Conservation (phyloP, 2,329 filamentous ascomycete genomes). For the Exophiala spinifera region DNA sequence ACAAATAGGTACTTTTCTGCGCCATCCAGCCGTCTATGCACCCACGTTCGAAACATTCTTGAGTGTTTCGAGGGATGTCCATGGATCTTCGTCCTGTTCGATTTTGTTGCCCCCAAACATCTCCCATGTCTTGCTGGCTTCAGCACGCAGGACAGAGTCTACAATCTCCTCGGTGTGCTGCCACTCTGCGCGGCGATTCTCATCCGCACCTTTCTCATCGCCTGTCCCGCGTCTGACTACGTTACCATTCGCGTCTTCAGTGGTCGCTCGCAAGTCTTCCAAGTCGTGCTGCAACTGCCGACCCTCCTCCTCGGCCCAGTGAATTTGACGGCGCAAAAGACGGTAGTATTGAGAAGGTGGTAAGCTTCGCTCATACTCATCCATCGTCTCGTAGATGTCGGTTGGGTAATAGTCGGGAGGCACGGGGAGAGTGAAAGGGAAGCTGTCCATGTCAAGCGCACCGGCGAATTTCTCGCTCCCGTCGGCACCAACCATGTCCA, state of each 20-base stretch:
- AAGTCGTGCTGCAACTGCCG: conserved; percentile 37
- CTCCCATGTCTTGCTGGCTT: conserved; percentile 13
- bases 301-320: conserved; percentile 47
- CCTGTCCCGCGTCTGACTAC: conserved; percentile 15
- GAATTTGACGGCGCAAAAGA: conserved; percentile 46
- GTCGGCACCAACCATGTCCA: conserved; percentile 31
- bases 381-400: conserved; percentile 42
- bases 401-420: conserved; percentile 31
- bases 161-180: conserved; percentile 24
- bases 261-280: conserved; percentile 17
- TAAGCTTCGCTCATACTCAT: conserved; percentile 43
- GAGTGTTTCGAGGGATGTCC: conserved; percentile 12
- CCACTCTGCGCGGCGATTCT: conserved; percentile 25
- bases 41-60: background rate
- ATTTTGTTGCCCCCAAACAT: conserved; percentile 15
- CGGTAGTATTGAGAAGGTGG: conserved; percentile 43
- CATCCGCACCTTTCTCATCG: conserved; percentile 26
- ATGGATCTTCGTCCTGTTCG: conserved; percentile 13
- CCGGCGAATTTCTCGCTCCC: conserved; percentile 24
- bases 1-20: too few species aligned
- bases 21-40: background rate
- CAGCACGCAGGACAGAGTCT: conserved; percentile 21
- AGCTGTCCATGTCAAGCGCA: conserved; percentile 36
- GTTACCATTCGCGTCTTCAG: conserved; percentile 25
- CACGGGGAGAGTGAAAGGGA: conserved; percentile 34